Conservation (phyloP, 2,329 filamentous ascomycete species). For the Botrytis fragariae region DNA sequence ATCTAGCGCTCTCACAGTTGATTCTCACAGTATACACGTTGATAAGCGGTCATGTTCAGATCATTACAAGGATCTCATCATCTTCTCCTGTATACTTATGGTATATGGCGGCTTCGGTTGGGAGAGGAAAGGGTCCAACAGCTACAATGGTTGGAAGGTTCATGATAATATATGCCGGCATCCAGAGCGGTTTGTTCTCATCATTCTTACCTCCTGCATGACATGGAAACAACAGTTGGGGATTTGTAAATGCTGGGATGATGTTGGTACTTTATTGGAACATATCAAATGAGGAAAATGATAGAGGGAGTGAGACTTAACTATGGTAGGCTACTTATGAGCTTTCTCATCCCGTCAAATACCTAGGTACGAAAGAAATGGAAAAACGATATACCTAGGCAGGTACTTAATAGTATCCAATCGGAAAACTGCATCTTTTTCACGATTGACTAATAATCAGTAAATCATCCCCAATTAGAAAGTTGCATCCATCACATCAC, state of each 20-base stretch:
- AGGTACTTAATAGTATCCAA: background rate
- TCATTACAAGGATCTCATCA: conserved; percentile 84
- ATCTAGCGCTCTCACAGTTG: conserved; percentile 69
- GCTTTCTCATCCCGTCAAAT: background rate
- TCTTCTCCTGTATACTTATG: conserved; percentile 89
- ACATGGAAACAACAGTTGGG: conserved; percentile 1
- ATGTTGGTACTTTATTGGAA: background rate
- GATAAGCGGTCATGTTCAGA: conserved; percentile 87
- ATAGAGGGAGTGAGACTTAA: background rate
- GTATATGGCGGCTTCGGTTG: conserved; percentile 58
- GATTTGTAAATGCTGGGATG: background rate
- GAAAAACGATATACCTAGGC: background rate
- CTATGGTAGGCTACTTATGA: background rate
- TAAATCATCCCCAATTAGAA: background rate
- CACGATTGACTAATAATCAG: background rate
- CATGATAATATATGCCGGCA: conserved; percentile 76
- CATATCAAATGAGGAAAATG: background rate
- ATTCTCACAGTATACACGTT: conserved; percentile 69
- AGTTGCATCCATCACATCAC: background rate
- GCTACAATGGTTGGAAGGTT: conserved; percentile 42
- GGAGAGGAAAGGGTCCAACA: conserved; percentile 18
- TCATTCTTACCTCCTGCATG: conserved; percentile 91
- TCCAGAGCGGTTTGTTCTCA: conserved; percentile 82
- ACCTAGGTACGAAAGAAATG: background rate
- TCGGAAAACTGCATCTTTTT: background rate